A percentile compares a stretch with the other conserved stretches of the same genome.
Conservation (phyloP, 345 rosid species). For the Abelmoschus esculentus region DNA sequence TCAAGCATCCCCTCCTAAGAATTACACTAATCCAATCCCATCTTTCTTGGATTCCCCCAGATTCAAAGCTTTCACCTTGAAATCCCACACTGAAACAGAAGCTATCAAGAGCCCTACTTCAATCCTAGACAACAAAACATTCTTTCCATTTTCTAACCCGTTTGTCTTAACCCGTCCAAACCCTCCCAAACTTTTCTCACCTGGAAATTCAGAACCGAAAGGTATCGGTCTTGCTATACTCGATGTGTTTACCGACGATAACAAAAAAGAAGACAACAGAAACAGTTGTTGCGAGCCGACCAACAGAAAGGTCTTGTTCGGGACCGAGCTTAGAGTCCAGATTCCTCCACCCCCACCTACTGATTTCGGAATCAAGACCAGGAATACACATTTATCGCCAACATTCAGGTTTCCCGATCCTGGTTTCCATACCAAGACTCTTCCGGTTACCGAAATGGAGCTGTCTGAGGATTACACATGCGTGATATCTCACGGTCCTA, state of each 20-base stretch:
- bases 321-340: slow-evolving; percentile 41
- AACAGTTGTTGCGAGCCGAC: slow-evolving; percentile 20
- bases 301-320: slow-evolving; percentile 49
- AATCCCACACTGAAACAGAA: slow-evolving; percentile 18
- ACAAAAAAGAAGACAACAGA: too few species aligned
- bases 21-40: too few species aligned
- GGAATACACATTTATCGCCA: slow-evolving; percentile 19
- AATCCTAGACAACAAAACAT: slow-evolving; percentile 13
- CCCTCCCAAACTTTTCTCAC: too few species aligned
- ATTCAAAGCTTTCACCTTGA: slow-evolving; percentile 40
- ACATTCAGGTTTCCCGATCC: slow-evolving; percentile 19
- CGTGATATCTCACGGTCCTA: slow-evolving; percentile 32
- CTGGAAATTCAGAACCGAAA: too few species aligned
- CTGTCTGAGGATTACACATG: slow-evolving; percentile 67
- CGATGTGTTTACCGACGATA: too few species aligned
- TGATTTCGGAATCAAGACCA: slow-evolving; percentile 51
- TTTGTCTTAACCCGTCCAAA: too few species aligned
- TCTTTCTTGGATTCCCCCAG: too few species aligned
- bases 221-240: too few species aligned
- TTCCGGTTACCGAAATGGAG: slow-evolving; percentile 56
- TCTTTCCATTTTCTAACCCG: too few species aligned
- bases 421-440: slow-evolving; percentile 19
- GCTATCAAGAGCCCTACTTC: slow-evolving; percentile 50
- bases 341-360: slow-evolving; percentile 35
- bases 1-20: too few species aligned